Evolutionary conservation across 257 asterid genomes (phyloP).

Genomic region (Lycium ferocissimum): DNA sequence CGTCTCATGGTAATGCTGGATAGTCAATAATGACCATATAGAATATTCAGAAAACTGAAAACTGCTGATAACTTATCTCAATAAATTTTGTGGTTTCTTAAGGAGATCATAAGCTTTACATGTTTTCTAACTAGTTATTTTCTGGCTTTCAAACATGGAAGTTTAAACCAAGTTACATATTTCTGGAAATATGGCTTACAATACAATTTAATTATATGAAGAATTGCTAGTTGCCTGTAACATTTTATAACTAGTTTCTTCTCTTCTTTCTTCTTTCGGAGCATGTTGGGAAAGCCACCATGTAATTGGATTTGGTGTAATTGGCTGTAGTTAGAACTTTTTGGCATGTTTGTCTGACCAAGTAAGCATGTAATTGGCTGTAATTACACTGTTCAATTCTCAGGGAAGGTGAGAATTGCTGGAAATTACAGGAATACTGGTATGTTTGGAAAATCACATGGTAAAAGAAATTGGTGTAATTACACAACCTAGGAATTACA

Average conservation of each 20-base stretch:
- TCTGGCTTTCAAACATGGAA: neutral
- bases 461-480: no score
- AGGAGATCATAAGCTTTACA: neutral
- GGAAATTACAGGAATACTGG: no score
- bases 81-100: neutral
- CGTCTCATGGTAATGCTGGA: neutral
- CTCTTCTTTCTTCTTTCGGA: neutral
- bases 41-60: slow-evolving; percentile 1
- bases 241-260: neutral
- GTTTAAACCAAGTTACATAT: neutral
- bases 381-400: no score
- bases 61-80: neutral
- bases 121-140: neutral
- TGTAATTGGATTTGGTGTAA: no score
- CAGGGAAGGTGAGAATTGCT: no score
- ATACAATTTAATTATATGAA: neutral
- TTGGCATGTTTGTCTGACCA: no score
- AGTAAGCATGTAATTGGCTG: no score
- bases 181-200: neutral
- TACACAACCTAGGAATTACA: no score
- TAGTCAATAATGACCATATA: neutral
- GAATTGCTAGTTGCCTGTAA: neutral
- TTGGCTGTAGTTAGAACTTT: no score
- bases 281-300: no score
- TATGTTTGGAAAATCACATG: no score